These are phyloP conservation scores for Aspergillus diversus DNA, from an alignment of 495 filamentous ascomycete genomes.

Conservation along the genomic window DNA sequence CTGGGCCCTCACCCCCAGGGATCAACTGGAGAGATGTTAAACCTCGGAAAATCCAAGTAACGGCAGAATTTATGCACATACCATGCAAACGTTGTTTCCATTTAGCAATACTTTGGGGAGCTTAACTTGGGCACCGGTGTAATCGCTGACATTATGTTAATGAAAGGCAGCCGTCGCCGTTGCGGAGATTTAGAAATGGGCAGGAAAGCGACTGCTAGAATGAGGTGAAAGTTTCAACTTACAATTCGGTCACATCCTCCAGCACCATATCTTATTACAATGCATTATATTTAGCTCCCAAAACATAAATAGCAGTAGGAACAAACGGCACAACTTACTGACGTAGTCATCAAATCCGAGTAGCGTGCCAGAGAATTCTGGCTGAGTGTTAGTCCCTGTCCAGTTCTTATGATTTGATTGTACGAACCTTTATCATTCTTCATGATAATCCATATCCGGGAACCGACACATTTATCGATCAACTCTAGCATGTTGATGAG, in stretches of 20 bases:
- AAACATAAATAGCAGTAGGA: neutral
- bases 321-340: slow-evolving; percentile 67
- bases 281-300: slow-evolving; percentile 9
- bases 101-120: slow-evolving; percentile 95
- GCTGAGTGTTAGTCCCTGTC: slow-evolving; percentile 24
- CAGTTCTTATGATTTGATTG: neutral
- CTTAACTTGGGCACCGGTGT: slow-evolving; percentile 80
- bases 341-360: slow-evolving; percentile 99
- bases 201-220: neutral
- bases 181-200: neutral
- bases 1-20: slow-evolving; percentile 82
- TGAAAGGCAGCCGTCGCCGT: neutral
- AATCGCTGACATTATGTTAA: slow-evolving; percentile 69
- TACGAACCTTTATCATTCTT: slow-evolving; percentile 90
- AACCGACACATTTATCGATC: slow-evolving; percentile 98
- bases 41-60: neutral
- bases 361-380: slow-evolving; percentile 93
- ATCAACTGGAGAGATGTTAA: slow-evolving; percentile 64
- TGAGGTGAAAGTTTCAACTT: slow-evolving; percentile 38
- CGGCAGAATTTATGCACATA: slow-evolving; percentile 39
- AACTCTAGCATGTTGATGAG: slow-evolving; percentile 65
- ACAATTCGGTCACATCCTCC: slow-evolving; percentile 98
- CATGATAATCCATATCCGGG: slow-evolving; percentile 98
- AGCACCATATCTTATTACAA: slow-evolving; percentile 84
- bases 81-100: slow-evolving; percentile 99